Evolutionary conservation across 1,284 basidiomycete species (phyloP).

Genomic region (Takashimella koratensis): DNA sequence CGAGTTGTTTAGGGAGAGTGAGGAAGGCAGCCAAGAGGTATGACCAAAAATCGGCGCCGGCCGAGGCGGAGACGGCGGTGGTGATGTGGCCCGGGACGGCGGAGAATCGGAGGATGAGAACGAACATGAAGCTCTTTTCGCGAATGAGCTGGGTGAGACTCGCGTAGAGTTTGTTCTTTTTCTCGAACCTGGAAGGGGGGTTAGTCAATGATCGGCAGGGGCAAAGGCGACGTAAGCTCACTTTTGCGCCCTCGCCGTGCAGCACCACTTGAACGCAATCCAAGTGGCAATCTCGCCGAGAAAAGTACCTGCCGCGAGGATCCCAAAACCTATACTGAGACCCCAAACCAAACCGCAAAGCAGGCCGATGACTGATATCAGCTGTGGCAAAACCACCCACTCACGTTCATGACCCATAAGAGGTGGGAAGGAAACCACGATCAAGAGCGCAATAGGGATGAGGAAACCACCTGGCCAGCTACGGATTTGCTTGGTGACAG

Average conservation of each 20-base stretch:
- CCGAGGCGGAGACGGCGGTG: constrained; percentile 42
- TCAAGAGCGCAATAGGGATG: constrained; percentile 34
- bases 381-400: constrained; percentile 4
- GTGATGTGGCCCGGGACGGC: constrained; percentile 46
- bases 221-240: constrained; percentile 17
- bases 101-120: constrained; percentile 42
- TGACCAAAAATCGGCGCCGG: constrained; percentile 40
- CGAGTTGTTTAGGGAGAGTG: constrained; percentile 45
- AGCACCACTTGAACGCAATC: constrained; percentile 43
- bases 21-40: constrained; percentile 43
- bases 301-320: constrained; percentile 44
- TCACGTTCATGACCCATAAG: constrained; percentile 42
- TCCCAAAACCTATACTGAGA: constrained; percentile 38
- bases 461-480: constrained; percentile 42
- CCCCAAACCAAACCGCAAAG: constrained; percentile 42
- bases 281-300: constrained; percentile 43
- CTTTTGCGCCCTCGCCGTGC: constrained; percentile 37
- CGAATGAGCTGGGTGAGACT: constrained; percentile 41
- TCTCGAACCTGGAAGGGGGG: constrained; percentile 33
- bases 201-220: too few relatives aligned
- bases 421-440: constrained; percentile 38
- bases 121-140: constrained; percentile 46
- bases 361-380: constrained; percentile 34
- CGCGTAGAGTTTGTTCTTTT: constrained; percentile 42
- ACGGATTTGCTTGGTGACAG: constrained; percentile 29